Evolutionary conservation across 345 rosid genomes (phyloP).

Genomic region (Lumnitzera littorea): DNA sequence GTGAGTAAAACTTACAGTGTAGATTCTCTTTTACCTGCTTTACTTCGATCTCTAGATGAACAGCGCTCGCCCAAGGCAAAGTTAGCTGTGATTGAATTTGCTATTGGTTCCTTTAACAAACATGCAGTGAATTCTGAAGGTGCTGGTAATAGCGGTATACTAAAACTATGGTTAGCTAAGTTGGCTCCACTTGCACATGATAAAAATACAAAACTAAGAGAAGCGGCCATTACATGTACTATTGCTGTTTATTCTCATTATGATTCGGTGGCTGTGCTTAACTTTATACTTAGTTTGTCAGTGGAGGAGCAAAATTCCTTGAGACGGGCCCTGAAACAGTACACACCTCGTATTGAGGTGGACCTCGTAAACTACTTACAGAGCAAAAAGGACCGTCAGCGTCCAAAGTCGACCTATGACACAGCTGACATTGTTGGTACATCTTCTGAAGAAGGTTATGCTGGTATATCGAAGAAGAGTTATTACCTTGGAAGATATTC

Average conservation of each 20-base stretch:
- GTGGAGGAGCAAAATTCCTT: constrained; percentile 95
- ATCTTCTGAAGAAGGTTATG: constrained; percentile 90
- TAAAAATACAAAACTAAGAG: constrained; percentile 91
- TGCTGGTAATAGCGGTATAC: constrained; percentile 72
- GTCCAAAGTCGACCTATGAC: constrained; percentile 75
- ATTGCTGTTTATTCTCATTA: constrained; percentile 86
- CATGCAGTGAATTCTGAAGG: constrained; percentile 75
- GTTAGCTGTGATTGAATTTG: constrained; percentile 93
- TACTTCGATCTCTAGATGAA: constrained; percentile 96
- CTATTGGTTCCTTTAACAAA: constrained; percentile 83
- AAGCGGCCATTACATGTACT: constrained; percentile 86
- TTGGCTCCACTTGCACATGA: constrained; percentile 77
- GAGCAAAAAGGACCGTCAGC: constrained; percentile 88
- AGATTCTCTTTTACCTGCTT: constrained; percentile 88
- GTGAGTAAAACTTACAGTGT: constrained; percentile 86
- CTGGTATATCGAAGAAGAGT: constrained; percentile 56
- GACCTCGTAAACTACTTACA: constrained; percentile 93
- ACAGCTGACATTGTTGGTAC: constrained; percentile 86
- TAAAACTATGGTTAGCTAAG: constrained; percentile 95
- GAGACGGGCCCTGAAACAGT: constrained; percentile 87
- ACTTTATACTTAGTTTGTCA: constrained; percentile 86
- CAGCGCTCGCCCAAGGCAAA: constrained; percentile 98
- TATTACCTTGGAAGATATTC: constrained; percentile 77
- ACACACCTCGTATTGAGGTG: constrained; percentile 97
- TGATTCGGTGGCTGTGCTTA: constrained; percentile 83